Evolutionary conservation across 2,329 filamentous ascomycete genomes (phyloP), one percentile per base, ranked within the genome.

Genomic region (Cytospora piceae): DNA sequence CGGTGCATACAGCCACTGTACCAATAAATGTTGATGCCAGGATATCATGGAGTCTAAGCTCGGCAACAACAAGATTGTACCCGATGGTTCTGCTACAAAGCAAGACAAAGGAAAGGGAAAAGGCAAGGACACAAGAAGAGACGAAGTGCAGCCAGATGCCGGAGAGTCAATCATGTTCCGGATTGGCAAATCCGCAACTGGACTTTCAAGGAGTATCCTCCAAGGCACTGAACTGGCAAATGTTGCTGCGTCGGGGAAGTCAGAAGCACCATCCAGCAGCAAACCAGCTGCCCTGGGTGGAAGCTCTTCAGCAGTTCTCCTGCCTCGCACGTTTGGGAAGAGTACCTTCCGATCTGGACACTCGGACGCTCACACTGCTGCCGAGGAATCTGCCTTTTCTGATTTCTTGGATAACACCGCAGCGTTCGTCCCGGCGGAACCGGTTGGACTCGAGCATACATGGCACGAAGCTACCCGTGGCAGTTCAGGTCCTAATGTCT

Each of bases 301-400:
- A 58, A 72, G 68, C 61, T 72, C 73, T 15, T 65, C 68, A 3
- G 67, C 71, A 52, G 32, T 67, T 49, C 66, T 57, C 51, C 29
- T 46, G 34, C 27, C 70, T 22, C 64, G 64, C 46, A 34, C 56
- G 22, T 32, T 63, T 46, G 62, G 58, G 8, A 63, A 68, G 29
- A 67, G 64, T 32, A 69, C 68, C 37, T 72, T 80, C 64, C 75
- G 70, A 59, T 70, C 72, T 31, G 62, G 70, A 14, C 71, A 74
- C 17, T 61, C 69, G 1, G 71, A 74, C 31, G 70, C 71, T 56
- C 74, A 77, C 53, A 67, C 71, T 15, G 71, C 70, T 7, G 68
- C 58, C 17, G 73, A 77, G 52, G 78, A 80, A 66, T 71, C 72
- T 4, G 72, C 72, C 0, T 81, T 80, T 63, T 73, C 77, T 2